These are phyloP conservation scores for Candida incommunis DNA, from an alignment of 805 yeast species.

Conservation along the genomic window DNA sequence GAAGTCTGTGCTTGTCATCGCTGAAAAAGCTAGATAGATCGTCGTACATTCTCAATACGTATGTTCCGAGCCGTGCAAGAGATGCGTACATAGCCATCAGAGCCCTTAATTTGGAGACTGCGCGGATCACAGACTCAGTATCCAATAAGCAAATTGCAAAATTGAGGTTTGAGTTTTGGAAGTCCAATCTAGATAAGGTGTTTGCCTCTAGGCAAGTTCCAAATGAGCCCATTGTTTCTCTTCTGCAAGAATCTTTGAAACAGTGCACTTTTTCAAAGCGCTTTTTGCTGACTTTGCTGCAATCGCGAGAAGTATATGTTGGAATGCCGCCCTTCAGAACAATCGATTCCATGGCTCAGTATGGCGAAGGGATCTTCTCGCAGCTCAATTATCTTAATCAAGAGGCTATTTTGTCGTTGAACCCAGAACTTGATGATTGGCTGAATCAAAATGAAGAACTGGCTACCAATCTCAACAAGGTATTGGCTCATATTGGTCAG, in stretches of 20 bases:
- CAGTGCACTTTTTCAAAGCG: slow-evolving; percentile 31
- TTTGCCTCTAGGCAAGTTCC: slow-evolving; percentile 23
- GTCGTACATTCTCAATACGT: slow-evolving; percentile 50
- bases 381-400: slow-evolving; percentile 59
- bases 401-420: slow-evolving; percentile 37
- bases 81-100: slow-evolving; percentile 50
- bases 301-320: slow-evolving; percentile 41
- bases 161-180: slow-evolving; percentile 63
- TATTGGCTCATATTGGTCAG: slow-evolving; percentile 73
- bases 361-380: slow-evolving; percentile 69
- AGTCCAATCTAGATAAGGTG: slow-evolving; percentile 39
- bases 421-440: slow-evolving; percentile 39
- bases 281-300: slow-evolving; percentile 44
- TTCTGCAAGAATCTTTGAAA: slow-evolving; percentile 37
- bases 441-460: slow-evolving; percentile 32
- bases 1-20: neutral
- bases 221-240: slow-evolving; percentile 52
- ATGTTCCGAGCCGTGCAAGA: slow-evolving; percentile 50
- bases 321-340: slow-evolving; percentile 32
- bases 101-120: slow-evolving; percentile 52
- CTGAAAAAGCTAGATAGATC: slow-evolving; percentile 41
- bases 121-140: slow-evolving; percentile 31
- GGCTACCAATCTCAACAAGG: slow-evolving; percentile 37
- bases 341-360: slow-evolving; percentile 49
- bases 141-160: slow-evolving; percentile 22